Evolutionary conservation across 192 early-diverging fungal genomes (phyloP).

Genomic region (Backusella westeae): DNA sequence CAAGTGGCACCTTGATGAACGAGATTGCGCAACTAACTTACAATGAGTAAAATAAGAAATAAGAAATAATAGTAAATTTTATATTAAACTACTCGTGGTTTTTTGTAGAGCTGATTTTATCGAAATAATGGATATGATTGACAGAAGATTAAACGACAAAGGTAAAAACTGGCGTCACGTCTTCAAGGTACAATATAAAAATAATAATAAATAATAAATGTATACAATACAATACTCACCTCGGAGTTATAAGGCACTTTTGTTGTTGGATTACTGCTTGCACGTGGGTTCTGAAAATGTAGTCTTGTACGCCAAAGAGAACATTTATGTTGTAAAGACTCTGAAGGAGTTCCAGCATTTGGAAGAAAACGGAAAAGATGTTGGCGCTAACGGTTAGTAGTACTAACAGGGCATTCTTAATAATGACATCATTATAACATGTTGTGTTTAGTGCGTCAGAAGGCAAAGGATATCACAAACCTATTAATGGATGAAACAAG

Average conservation of each 20-base stretch:
- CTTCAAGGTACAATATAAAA: conserved; percentile 72
- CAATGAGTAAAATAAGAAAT: conserved; percentile 65
- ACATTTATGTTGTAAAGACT: conserved; percentile 93
- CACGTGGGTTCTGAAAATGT: conserved; percentile 85
- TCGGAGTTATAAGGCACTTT: conserved; percentile 64
- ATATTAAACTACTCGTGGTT: conserved; percentile 1
- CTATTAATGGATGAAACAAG: conserved; percentile 77
- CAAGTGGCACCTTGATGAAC: conserved; percentile 75
- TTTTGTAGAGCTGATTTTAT: conserved; percentile 75
- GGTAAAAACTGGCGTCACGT: conserved; percentile 99
- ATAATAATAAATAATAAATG: neutral
- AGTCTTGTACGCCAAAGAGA: conserved; percentile 83
- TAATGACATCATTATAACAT: neutral
- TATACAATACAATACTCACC: neutral
- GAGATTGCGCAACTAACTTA: conserved; percentile 84
- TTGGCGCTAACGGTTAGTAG: conserved; percentile 79
- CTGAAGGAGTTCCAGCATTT: conserved; percentile 95
- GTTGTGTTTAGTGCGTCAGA: conserved; percentile 73
- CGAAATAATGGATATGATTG: conserved; percentile 98
- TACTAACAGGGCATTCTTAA: neutral
- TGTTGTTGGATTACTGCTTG: conserved; percentile 83
- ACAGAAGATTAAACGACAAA: conserved; percentile 96
- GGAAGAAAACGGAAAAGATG: conserved; percentile 91
- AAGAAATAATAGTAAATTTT: neutral
- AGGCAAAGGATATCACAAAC: conserved; percentile 86